phyloP scores from a whole-genome alignment of 2,329 filamentous ascomycete genomes.

The Orbilia blumenaviensis region DNA sequence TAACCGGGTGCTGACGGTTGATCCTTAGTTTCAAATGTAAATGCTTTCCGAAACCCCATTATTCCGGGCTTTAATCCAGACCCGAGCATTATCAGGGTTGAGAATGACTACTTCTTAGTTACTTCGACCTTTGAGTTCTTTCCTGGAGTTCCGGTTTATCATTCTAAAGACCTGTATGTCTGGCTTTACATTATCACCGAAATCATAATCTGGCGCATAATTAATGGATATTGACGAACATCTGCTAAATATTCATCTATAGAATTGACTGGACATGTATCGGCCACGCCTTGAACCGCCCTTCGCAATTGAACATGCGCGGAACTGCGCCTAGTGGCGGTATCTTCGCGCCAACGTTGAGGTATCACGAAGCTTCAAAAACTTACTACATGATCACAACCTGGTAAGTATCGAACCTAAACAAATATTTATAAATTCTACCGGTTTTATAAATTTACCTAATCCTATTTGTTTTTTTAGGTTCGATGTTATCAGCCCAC shows the following conservation, averaged over 20 bases:
- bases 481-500: slow-evolving; percentile 56
- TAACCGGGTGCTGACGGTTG: no score
- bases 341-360: slow-evolving; percentile 73
- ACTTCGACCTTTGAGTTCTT: slow-evolving; percentile 73
- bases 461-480: no score
- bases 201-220: neutral
- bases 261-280: slow-evolving; percentile 67
- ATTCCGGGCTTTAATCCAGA: slow-evolving; percentile 72
- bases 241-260: slow-evolving; percentile 56
- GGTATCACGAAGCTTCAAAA: slow-evolving; percentile 50
- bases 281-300: slow-evolving; percentile 65
- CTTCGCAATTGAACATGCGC: slow-evolving; percentile 66
- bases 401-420: neutral
- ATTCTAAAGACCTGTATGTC: slow-evolving; percentile 63
- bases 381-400: slow-evolving; percentile 56
- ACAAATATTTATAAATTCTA: neutral
- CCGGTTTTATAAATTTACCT: no score
- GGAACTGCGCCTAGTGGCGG: slow-evolving; percentile 69
- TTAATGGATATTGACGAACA: no score
- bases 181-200: neutral
- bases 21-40: neutral
- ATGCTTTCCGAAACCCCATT: slow-evolving; percentile 64
- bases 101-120: slow-evolving; percentile 68
- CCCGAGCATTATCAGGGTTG: slow-evolving; percentile 67
- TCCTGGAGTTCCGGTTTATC: slow-evolving; percentile 70